Conservation (phyloP, 495 filamentous ascomycete genomes). For the Pseudoneurospora amorphoporcata region DNA sequence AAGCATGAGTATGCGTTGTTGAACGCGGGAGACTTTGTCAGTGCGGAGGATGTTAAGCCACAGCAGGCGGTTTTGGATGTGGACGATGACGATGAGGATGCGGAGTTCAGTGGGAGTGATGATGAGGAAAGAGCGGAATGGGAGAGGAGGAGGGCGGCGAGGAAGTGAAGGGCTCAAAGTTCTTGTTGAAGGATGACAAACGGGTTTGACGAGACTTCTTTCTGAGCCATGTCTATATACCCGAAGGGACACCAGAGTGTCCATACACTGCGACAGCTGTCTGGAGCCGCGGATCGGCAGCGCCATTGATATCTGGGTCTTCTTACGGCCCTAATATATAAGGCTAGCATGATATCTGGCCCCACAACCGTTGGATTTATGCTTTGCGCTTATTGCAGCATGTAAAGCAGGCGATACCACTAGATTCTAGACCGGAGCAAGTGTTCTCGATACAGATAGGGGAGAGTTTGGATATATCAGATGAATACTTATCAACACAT, state of each 20-base stretch:
- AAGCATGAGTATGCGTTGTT: constrained; percentile 62
- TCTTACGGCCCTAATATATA: not conserved
- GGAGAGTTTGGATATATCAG: not conserved
- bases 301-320: not conserved
- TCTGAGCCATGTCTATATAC: not conserved
- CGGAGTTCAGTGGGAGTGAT: constrained; percentile 43
- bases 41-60: constrained; percentile 21
- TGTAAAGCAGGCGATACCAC: not conserved
- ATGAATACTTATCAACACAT: not conserved
- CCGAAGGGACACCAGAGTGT: not conserved
- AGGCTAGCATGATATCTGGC: not conserved
- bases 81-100: constrained; percentile 34
- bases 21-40: constrained; percentile 41
- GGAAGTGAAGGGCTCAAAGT: constrained; percentile 4
- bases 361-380: not conserved
- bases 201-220: not conserved
- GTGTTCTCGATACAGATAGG: not conserved
- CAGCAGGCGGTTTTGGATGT: constrained; percentile 8
- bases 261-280: not conserved
- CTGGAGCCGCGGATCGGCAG: not conserved
- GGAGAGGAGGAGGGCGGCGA: constrained; percentile 33
- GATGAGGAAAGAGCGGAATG: constrained; percentile 43
- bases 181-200: not conserved
- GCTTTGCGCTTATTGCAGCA: not conserved
- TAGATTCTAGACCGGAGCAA: not conserved